Percentiles rank a stretch among this genome's conserved stretches.
Conservation (phyloP, 768 basidiomycete genomes). For the Leccinum sublutescens region DNA sequence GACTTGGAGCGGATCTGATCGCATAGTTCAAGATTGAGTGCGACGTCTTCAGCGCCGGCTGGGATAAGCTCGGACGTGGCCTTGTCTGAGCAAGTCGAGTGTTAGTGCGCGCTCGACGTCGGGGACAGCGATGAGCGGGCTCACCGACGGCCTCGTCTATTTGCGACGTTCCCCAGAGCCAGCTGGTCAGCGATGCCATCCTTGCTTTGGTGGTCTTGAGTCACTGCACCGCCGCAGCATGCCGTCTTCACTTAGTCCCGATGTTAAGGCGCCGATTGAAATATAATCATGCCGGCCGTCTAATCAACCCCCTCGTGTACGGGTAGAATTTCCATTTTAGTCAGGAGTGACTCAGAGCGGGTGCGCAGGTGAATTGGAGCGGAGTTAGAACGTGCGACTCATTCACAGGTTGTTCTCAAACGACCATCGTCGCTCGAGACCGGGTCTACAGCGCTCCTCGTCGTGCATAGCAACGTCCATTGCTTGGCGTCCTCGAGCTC, state of each 20-base stretch:
- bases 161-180: constrained; percentile 81
- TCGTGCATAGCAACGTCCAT: constrained; percentile 9
- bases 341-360: constrained; percentile 23
- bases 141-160: constrained; percentile 81
- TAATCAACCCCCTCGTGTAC: neutral
- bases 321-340: neutral
- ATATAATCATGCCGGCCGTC: neutral
- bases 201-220: constrained; percentile 16
- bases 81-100: constrained; percentile 63
- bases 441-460: constrained; percentile 18
- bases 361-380: constrained; percentile 26
- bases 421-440: constrained; percentile 30
- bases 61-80: constrained; percentile 91
- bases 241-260: constrained; percentile 14
- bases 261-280: constrained; percentile 25
- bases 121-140: constrained; percentile 22
- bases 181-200: constrained; percentile 63
- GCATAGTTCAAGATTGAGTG: constrained; percentile 91
- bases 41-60: constrained; percentile 83
- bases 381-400: constrained; percentile 33
- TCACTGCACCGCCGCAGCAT: constrained; percentile 18
- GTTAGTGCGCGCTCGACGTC: constrained; percentile 10
- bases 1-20: constrained; percentile 95
- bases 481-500: neutral
- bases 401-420: constrained; percentile 36